Evolutionary conservation across 2,329 filamentous ascomycete genomes (phyloP), one percentile per base, ranked within the genome.

Genomic region (Hypoxylon sp.): DNA sequence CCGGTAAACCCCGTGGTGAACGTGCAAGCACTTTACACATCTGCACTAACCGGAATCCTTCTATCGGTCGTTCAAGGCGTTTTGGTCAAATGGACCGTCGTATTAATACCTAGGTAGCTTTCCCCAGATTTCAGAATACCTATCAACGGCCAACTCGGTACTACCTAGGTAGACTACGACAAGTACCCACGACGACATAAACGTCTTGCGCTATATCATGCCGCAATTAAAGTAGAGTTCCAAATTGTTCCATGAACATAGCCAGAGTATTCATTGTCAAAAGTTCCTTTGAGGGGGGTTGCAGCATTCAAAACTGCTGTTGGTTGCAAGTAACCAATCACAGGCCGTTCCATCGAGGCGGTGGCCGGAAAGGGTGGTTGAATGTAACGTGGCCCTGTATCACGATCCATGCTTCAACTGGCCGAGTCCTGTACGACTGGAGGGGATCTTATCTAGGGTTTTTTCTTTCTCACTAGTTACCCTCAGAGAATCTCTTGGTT

Each of bases 321-420:
- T 66, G 59, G 59, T 59, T 55, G 59, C 11, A 26, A 44, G 10
- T 28, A 56, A 43, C 60, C 60, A 66, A 66, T 64, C 39, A 64
- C 19, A 39, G 43, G 20, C 52, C n/a, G 19, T 57, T 47, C 56
- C 37, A 24, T 60, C n/a, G 15, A 19, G 11, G 46, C 24, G 56
- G 64, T 46, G 37, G 24, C 19, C 19, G 34, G 39, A 41, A 34
- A 30, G 41, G 48, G 54, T 44, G 44, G 59, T n/a, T 20, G 4
- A n/a, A 49, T 49, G 28, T 22, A 49, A 49, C 22, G 19, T 52
- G 37, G 37, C 34, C 32, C 28, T 19, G 37, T 59, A 51, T 52
- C 55, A 56, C 49, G 30, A 52, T 43, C 50, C 55, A 48, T 55
- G 50, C 22, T 32, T 17, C 19, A 34, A 50, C 22, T 47, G 56